A percentile compares a stretch with the other conserved stretches of the same genome.
Evolutionary conservation across 805 yeast genomes (phyloP).

Genomic region (Sugiyamaella qingdaonensis): DNA sequence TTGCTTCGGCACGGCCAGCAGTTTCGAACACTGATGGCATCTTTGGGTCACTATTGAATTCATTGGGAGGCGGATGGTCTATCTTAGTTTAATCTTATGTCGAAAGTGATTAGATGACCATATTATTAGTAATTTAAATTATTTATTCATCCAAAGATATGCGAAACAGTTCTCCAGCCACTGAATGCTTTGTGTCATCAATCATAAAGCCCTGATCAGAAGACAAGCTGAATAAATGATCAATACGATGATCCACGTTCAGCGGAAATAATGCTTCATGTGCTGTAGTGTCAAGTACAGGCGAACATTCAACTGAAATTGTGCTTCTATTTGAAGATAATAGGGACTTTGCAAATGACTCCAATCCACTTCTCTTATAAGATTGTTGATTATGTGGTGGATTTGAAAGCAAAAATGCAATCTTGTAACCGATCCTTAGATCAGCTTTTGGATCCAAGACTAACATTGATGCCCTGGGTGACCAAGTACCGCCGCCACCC

Average conservation of each 20-base stretch:
- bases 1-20: neutral
- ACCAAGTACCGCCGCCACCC: slow-evolving; percentile 80
- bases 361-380: neutral
- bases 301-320: slow-evolving; percentile 27
- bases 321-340: neutral
- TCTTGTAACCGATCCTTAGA: slow-evolving; percentile 41
- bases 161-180: slow-evolving; percentile 26
- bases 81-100: slow-evolving; percentile 2
- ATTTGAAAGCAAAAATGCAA: slow-evolving; percentile 38
- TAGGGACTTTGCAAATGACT: neutral
- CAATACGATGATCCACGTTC: slow-evolving; percentile 17
- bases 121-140: neutral
- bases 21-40: neutral
- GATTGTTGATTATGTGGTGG: slow-evolving; percentile 2
- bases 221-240: slow-evolving; percentile 30
- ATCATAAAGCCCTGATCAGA: slow-evolving; percentile 32
- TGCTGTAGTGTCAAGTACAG: slow-evolving; percentile 23
- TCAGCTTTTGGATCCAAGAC: slow-evolving; percentile 59
- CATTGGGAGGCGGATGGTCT: slow-evolving; percentile 22
- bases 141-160: neutral
- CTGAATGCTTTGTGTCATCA: slow-evolving; percentile 27
- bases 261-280: slow-evolving; percentile 19
- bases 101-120: neutral
- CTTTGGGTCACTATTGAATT: slow-evolving; percentile 7
- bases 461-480: slow-evolving; percentile 60